Percentiles rank a stretch among this genome's conserved stretches.
Conservation (phyloP, 306 rosid species). For the Mimosa bimucronata region DNA sequence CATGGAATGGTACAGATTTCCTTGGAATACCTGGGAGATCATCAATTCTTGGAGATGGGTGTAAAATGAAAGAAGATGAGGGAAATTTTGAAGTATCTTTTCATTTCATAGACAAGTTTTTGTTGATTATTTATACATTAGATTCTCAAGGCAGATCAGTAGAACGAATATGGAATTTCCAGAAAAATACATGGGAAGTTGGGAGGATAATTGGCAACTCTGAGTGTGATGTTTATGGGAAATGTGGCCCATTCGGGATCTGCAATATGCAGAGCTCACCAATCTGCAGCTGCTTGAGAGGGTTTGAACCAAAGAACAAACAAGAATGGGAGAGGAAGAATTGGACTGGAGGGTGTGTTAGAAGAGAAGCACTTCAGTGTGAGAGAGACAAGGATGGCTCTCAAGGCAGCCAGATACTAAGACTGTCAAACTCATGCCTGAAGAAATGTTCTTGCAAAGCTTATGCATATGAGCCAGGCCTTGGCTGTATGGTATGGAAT, state of each 20-base stretch:
- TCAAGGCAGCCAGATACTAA: background rate
- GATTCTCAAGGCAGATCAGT: background rate
- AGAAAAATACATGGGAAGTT: background rate
- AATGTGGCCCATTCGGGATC: background rate
- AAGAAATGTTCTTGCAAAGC: constrained; percentile 19
- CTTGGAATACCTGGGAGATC: background rate
- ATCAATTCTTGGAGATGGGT: background rate
- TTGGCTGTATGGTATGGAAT: background rate
- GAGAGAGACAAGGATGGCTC: background rate
- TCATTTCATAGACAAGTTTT: background rate
- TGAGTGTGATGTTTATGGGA: background rate
- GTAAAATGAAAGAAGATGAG: background rate
- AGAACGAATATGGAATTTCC: background rate
- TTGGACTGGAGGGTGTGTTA: background rate
- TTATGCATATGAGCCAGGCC: background rate
- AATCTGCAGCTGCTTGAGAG: background rate
- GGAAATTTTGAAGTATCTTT: background rate
- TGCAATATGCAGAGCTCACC: background rate
- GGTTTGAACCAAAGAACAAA: background rate
- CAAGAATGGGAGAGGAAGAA: constrained; percentile 24
- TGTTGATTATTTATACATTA: background rate
- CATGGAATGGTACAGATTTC: constrained; percentile 12
- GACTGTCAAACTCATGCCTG: background rate
- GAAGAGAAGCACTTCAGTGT: constrained; percentile 34
- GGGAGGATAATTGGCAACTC: background rate